phyloP scores from a whole-genome alignment of 2,329 filamentous ascomycete genomes.

The Phyllosticta paracitricarpa region DNA sequence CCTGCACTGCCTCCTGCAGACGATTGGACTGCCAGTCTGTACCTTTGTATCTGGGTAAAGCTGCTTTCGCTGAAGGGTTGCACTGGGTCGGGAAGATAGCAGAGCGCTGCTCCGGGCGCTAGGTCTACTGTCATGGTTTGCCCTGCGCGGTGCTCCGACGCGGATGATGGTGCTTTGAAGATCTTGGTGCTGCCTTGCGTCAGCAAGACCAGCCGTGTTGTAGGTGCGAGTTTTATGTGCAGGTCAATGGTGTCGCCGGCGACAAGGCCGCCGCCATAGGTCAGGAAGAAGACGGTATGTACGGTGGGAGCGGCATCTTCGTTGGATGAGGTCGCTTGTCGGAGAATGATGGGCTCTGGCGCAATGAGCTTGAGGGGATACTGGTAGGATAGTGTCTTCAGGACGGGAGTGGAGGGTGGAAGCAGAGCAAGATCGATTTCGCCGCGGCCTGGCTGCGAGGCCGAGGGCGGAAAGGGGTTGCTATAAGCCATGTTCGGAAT shows the following conservation, averaged over 20 bases:
- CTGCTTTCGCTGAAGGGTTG: constrained; percentile 80
- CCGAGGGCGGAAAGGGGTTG: constrained; percentile 69
- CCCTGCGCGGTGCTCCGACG: constrained; percentile 26
- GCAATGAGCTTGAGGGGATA: constrained; percentile 93
- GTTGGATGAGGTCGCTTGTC: constrained; percentile 15
- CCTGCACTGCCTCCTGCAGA: background rate
- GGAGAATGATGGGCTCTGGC: constrained; percentile 51
- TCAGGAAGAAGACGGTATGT: constrained; percentile 74
- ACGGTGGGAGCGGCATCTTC: constrained; percentile 31
- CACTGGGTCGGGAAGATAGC: constrained; percentile 77
- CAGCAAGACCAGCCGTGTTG: constrained; percentile 53
- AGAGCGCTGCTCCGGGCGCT: constrained; percentile 40
- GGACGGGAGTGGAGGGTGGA: constrained; percentile 59
- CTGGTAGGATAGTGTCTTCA: constrained; percentile 72
- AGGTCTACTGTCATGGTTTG: constrained; percentile 43
- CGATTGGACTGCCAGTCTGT: constrained; percentile 35
- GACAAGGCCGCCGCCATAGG: constrained; percentile 88
- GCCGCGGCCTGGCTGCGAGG: constrained; percentile 68
- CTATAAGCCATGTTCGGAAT: constrained; percentile 10
- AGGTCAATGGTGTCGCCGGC: constrained; percentile 76
- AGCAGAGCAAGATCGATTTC: constrained; percentile 63
- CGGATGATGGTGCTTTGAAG: constrained; percentile 49
- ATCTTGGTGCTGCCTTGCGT: constrained; percentile 84
- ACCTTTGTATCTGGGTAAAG: constrained; percentile 77
- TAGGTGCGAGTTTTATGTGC: constrained; percentile 51